Percentiles rank a stretch among this genome's conserved stretches.
phyloP scores from a whole-genome alignment of 805 yeast species.

The Diddensiella santjacobensis region DNA sequence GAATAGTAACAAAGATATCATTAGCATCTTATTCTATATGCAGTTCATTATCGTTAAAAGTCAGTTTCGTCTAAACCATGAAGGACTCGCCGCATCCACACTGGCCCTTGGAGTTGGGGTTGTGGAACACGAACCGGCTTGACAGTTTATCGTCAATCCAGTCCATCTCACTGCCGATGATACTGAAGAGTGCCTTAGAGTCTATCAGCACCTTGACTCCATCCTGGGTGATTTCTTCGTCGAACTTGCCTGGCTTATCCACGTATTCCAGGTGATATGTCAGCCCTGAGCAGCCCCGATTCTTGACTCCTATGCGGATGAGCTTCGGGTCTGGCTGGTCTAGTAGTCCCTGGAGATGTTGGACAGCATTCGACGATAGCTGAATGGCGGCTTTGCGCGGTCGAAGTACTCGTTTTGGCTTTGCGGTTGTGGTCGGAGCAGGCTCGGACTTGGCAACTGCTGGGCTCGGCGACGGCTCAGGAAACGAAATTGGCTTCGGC shows the following conservation, averaged over 20 bases:
- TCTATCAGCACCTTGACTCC: constrained; percentile 91
- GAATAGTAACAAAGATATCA: too few species aligned
- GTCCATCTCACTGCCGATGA: constrained; percentile 97
- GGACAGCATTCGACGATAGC: constrained; percentile 68
- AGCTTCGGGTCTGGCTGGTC: constrained; percentile 84
- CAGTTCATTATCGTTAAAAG: too few species aligned
- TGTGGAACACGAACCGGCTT: constrained; percentile 84
- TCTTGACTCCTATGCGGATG: constrained; percentile 89
- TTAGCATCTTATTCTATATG: too few species aligned
- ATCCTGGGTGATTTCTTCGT: constrained; percentile 86
- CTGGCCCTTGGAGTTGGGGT: constrained; percentile 96
- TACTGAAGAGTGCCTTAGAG: constrained; percentile 91
- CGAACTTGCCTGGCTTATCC: constrained; percentile 86
- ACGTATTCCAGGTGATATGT: constrained; percentile 91
- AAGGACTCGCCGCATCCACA: constrained; percentile 99
- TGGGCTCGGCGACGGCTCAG: constrained; percentile 4
- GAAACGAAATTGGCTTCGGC: constrained; percentile 3
- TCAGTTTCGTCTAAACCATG: constrained; percentile 91
- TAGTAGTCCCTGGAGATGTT: constrained; percentile 62
- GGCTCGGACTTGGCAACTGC: constrained; percentile 9
- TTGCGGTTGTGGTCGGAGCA: constrained; percentile 27
- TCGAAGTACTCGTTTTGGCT: constrained; percentile 54
- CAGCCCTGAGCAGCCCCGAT: constrained; percentile 95
- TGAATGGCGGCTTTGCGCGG: constrained; percentile 91
- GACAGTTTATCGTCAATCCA: constrained; percentile 93